Evolutionary conservation across 106 monocot genomes (phyloP).

Genomic region (Posidonia australis): DNA sequence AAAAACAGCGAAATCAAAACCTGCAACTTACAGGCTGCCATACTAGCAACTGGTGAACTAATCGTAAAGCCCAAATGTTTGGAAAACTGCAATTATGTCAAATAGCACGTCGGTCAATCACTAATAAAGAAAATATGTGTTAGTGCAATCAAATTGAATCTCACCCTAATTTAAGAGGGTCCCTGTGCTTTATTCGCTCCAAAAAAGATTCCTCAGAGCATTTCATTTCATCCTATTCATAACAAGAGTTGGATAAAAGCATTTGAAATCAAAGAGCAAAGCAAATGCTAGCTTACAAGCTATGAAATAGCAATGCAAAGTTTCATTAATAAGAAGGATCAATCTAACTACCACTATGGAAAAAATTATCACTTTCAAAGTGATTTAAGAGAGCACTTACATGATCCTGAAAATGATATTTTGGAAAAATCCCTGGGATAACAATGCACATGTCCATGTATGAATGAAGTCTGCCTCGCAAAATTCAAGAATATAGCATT

Average conservation of each 20-base stretch:
- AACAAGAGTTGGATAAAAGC: neutral
- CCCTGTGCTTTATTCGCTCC: constrained; percentile 59
- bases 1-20: neutral
- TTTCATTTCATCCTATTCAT: constrained; percentile 57
- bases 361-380: neutral
- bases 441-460: constrained; percentile 90
- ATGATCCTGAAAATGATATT: constrained; percentile 29
- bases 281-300: neutral
- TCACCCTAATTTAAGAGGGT: constrained; percentile 84
- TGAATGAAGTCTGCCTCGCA: constrained; percentile 53
- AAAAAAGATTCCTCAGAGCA: constrained; percentile 88
- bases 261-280: neutral
- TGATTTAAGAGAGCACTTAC: constrained; percentile 26
- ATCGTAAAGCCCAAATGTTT: constrained; percentile 71
- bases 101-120: neutral
- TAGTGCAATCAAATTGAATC: constrained; percentile 1
- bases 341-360: neutral
- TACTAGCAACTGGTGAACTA: constrained; percentile 64
- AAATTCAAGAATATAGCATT: neutral
- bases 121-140: neutral
- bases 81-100: constrained; percentile 51
- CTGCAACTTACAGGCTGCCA: constrained; percentile 80
- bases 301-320: neutral
- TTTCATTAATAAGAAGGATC: neutral
- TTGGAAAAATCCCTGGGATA: constrained; percentile 62